These are phyloP conservation scores for Schizochytrium sp. DNA, from an alignment of 108 stramenopile genomes.

Conservation along the genomic window DNA sequence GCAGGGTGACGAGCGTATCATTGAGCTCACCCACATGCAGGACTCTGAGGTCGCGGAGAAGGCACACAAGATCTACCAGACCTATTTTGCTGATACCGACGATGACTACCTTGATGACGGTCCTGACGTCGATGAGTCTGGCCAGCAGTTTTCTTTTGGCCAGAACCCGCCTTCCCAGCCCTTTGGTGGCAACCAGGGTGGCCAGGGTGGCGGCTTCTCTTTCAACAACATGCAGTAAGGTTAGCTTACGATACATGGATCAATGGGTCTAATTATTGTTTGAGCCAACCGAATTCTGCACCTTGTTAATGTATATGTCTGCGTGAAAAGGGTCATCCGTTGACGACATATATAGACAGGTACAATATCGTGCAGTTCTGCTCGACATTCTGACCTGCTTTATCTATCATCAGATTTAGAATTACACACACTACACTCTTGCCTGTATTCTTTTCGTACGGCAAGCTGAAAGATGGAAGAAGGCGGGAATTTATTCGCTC, in stretches of 20 bases:
- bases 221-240: conserved; percentile 57
- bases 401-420: neutral
- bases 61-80: conserved; percentile 46
- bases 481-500: neutral
- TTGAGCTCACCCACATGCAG: conserved; percentile 47
- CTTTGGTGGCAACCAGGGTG: conserved; percentile 7
- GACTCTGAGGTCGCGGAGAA: conserved; percentile 53
- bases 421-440: neutral
- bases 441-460: neutral
- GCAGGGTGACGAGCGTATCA: conserved; percentile 54
- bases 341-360: neutral
- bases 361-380: neutral
- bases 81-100: conserved; percentile 62
- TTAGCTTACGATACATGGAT: neutral
- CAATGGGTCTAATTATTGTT: neutral
- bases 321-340: neutral
- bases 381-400: neutral
- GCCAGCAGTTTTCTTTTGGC: conserved; percentile 34
- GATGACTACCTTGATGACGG: conserved; percentile 65
- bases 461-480: neutral
- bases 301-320: neutral
- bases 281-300: neutral
- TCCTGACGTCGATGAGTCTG: neutral
- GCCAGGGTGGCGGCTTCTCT: conserved; percentile 32
- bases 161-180: neutral